Base-by-base conservation (phyloP, 2,329 filamentous ascomycete genomes). In the Xylariales sp. region DNA sequence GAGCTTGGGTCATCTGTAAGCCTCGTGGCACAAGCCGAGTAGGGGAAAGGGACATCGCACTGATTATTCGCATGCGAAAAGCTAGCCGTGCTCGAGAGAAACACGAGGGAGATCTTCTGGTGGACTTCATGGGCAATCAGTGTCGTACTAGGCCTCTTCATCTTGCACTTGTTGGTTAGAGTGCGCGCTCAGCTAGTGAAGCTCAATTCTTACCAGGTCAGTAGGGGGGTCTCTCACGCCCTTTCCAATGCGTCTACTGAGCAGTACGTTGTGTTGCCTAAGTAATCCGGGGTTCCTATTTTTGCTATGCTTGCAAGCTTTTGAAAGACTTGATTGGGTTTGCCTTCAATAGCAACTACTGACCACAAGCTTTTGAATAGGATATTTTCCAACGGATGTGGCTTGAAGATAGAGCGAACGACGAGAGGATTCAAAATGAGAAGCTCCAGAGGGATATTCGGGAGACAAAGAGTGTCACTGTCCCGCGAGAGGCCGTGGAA, bases 301-400 rank as follows among this genome's bases (percentile, higher is more conserved):
- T 18, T 3, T 14, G 16, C 36, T 52, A 52, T 9, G 9, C 30
- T 52, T 52, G 32, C 30, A 7, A 48, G n/a, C 45, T 23, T 9
- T 3, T 9, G 18, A 48, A 18, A 8, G n/a, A 10, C n/a, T 48
- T 23, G 6, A 18, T 18, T 23, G 3, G 3, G n/a, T 52, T 52
- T 50, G 8, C 12, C 14, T 16, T 14, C 14, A n/a, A 52, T 34
- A 6, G 6, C 5, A 34, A 34, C 8, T n/a, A 36, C 49, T 52
- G 7, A 52, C 30, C 4, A 1, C 6, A n/a, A 14, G 7, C 6
- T 52, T 16, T 18, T 12, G 9, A 41, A 55, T 28, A 55, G 52
- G 34, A n/a, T 2, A 14, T 48, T 3, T 76, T 75, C 64, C 46
- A 66, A 12, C 39, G n/a, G 14, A 72, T 75, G 72, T 75, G 73